These are phyloP conservation scores for Aspergillus coremiiformis DNA, from an alignment of 495 filamentous ascomycete genomes.

Conservation along the genomic window DNA sequence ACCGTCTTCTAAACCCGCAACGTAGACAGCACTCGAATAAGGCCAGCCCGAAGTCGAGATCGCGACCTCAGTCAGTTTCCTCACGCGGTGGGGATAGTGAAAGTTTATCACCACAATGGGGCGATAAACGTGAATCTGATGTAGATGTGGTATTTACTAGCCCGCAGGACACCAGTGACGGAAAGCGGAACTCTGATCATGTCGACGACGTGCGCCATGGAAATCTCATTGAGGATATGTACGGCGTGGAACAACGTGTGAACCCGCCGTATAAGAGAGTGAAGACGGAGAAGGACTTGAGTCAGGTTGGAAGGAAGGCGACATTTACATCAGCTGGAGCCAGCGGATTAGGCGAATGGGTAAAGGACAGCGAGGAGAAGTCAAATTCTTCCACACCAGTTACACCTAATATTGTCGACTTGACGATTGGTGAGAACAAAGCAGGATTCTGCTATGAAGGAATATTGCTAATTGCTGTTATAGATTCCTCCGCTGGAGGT, in stretches of 20 bases:
- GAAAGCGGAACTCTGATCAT: constrained; percentile 25
- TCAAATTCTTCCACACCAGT: constrained; percentile 13
- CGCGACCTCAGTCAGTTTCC: constrained; percentile 5
- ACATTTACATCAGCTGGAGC: constrained; percentile 39
- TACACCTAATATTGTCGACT: constrained; percentile 48
- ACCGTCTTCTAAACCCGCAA: constrained; percentile 15
- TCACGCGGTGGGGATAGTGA: constrained; percentile 7
- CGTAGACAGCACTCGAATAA: constrained; percentile 5
- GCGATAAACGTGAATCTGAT: constrained; percentile 7
- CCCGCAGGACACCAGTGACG: constrained; percentile 18
- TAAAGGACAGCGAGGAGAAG: constrained; percentile 48
- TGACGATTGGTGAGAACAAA: constrained; percentile 48
- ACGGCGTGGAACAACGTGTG: constrained; percentile 60
- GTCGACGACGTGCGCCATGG: constrained; percentile 23
- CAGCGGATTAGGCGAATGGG: constrained; percentile 54
- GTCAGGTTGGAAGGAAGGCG: constrained; percentile 34
- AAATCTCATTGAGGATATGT: constrained; percentile 57
- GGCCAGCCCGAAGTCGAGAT: constrained; percentile 3
- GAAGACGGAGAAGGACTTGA: constrained; percentile 40
- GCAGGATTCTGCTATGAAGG: neutral
- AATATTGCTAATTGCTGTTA: neutral
- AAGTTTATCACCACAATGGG: constrained; percentile 9
- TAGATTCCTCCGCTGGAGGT: constrained; percentile 17
- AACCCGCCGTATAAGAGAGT: constrained; percentile 57
- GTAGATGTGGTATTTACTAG: constrained; percentile 26